These are phyloP conservation scores for Boletus tomentosulus DNA, from an alignment of 768 basidiomycete genomes.

Conservation along the genomic window DNA sequence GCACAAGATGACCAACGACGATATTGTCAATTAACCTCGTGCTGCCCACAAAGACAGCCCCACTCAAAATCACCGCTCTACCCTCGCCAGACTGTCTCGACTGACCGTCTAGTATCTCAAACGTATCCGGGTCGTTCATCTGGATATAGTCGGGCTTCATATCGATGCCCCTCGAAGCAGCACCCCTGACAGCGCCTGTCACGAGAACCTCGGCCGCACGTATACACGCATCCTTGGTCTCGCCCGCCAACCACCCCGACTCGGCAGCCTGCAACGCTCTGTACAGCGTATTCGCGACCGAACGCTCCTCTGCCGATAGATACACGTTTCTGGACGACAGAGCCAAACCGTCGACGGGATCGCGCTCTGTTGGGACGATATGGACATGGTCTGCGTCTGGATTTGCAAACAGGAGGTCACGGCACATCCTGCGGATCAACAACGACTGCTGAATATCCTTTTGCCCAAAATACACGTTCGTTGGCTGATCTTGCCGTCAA, in stretches of 20 bases:
- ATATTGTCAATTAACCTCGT: slow-evolving; percentile 95
- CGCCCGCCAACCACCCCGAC: slow-evolving; percentile 48
- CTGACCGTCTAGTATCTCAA: slow-evolving; percentile 52
- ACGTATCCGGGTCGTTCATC: slow-evolving; percentile 77
- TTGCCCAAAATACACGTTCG: slow-evolving; percentile 92
- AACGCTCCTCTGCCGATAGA: slow-evolving; percentile 59
- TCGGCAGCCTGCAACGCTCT: slow-evolving; percentile 62
- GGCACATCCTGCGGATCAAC: slow-evolving; percentile 69
- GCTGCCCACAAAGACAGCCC: slow-evolving; percentile 79
- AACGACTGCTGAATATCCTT: slow-evolving; percentile 98
- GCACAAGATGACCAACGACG: slow-evolving; percentile 52
- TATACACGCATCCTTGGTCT: slow-evolving; percentile 49
- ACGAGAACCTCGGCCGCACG: slow-evolving; percentile 41
- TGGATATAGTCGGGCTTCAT: slow-evolving; percentile 81
- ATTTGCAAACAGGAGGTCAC: slow-evolving; percentile 77
- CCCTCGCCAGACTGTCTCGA: slow-evolving; percentile 24
- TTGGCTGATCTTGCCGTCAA: slow-evolving; percentile 47
- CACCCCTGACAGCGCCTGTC: slow-evolving; percentile 27
- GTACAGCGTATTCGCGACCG: slow-evolving; percentile 60
- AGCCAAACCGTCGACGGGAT: slow-evolving; percentile 63
- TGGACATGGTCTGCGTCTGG: slow-evolving; percentile 71
- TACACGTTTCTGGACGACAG: slow-evolving; percentile 91
- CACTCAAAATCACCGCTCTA: slow-evolving; percentile 66
- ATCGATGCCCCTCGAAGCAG: slow-evolving; percentile 40
- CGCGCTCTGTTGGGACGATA: slow-evolving; percentile 83